Conservation (phyloP, 108 stramenopile species). For the Discostella stelligeroides region DNA sequence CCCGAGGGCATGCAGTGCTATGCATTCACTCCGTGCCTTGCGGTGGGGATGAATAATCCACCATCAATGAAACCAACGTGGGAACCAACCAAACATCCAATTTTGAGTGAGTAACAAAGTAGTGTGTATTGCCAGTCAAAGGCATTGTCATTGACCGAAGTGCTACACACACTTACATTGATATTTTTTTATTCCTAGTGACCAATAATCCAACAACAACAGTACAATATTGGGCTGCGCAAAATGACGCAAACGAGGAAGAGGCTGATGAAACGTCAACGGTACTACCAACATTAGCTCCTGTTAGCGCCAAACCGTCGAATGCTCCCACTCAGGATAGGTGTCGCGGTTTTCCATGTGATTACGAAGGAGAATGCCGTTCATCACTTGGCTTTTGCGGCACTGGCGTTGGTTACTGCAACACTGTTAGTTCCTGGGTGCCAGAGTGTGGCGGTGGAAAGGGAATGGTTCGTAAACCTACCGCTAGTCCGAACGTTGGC, state of each 20-base stretch:
- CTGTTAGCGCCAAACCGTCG: constrained; percentile 20
- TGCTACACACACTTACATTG: neutral
- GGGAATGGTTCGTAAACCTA: neutral
- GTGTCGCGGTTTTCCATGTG: constrained; percentile 35
- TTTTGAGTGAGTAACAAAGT: neutral
- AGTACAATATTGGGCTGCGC: constrained; percentile 18
- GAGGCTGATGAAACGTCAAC: neutral
- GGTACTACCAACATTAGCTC: constrained; percentile 11
- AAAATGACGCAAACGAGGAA: constrained; percentile 14
- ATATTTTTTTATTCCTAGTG: too few relatives aligned
- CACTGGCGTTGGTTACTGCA: constrained; percentile 25
- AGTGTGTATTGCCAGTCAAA: too few relatives aligned
- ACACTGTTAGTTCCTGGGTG: constrained; percentile 36
- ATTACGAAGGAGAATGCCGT: constrained; percentile 38
- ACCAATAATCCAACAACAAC: constrained; percentile 25
- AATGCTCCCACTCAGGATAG: constrained; percentile 25
- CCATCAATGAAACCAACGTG: constrained; percentile 42
- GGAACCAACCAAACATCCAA: constrained; percentile 41
- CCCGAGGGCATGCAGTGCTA: constrained; percentile 39
- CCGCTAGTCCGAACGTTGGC: neutral
- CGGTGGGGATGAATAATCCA: constrained; percentile 12
- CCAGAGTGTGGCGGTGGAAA: constrained; percentile 39
- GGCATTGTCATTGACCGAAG: too few relatives aligned
- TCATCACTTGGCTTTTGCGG: constrained; percentile 26
- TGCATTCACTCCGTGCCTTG: constrained; percentile 42